Conservation (phyloP, 208 protist species). For the Histomonas meleagridis region DNA sequence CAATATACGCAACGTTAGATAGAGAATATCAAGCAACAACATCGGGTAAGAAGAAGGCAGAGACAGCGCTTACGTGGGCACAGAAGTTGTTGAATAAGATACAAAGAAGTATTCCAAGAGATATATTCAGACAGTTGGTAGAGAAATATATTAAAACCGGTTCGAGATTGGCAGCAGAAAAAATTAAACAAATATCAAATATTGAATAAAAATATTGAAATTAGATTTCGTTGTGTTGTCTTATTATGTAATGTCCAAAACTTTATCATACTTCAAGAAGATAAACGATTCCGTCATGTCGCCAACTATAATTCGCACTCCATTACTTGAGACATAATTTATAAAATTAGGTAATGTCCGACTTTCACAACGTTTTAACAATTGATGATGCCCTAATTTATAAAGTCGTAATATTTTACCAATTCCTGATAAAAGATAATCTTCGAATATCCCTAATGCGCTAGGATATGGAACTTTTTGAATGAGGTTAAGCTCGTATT, state of each 20-base stretch:
- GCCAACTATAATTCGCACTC: neutral
- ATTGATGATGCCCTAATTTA: neutral
- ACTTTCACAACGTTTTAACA: neutral
- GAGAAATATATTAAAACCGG: neutral
- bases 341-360: neutral
- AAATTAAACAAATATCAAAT: neutral
- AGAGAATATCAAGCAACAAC: neutral
- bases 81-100: neutral
- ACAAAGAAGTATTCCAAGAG: neutral
- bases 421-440: neutral
- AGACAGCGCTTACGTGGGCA: neutral
- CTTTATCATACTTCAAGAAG: constrained; percentile 7
- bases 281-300: neutral
- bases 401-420: neutral
- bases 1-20: neutral
- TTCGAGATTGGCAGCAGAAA: neutral
- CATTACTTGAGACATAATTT: neutral
- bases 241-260: no score
- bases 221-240: no score
- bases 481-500: no score
- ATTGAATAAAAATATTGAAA: no score
- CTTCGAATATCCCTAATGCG: neutral
- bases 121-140: neutral
- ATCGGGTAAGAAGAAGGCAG: neutral
- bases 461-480: no score